Evolutionary conservation across 768 basidiomycete species (phyloP), one percentile per base, ranked within the genome.

Genomic region (Boletus barrowsii): DNA sequence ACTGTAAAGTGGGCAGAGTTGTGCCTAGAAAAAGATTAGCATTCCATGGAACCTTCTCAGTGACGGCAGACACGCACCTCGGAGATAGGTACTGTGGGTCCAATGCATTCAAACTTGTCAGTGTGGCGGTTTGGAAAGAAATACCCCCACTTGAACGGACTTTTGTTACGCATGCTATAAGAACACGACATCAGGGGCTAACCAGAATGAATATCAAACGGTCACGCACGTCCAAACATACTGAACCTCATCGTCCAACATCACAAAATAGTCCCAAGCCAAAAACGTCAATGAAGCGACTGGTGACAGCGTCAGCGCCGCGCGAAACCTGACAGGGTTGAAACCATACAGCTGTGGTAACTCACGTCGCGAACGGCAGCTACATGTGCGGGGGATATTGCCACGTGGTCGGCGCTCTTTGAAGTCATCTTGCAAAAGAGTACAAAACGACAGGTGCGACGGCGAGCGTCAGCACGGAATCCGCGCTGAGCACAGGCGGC

Each of bases 81-180:
- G 26, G 26, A 29, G 29, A 29, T 29, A 2, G 3, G 22, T 22
- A 22, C 22, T 22, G 22, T n/a, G 22, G 22, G 22, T 22, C 22
- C 22, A 22, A 22, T 22, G 22, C 22, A 22, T 22, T 22, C 22
- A 22, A 22, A 22, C 22, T 22, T 22, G 22, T 3, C 22, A 22
- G 22, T 22, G 22, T 22, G 22, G 22, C 22, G 22, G 22, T 22
- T 22, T 22, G 22, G 44, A 33, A 62, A 59, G 18, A 64, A 42
- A 22, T 67, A 67, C 18, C 61, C 24, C 69, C 71, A 72, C 51
- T 68, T 73, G 20, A 68, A 58, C 5, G 54, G 54, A 10, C 40
- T 62, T 18, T 30, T 41, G 20, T 62, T 58, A 9, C 52, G 56
- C 57, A 68, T 70, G 15, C 72, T 73, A 40, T 18, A 13, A n/a